A percentile compares a stretch with the other conserved stretches of the same genome.
Evolutionary conservation across 192 early-diverging fungal species (phyloP).

Genomic region (Backusella tarrabulga): DNA sequence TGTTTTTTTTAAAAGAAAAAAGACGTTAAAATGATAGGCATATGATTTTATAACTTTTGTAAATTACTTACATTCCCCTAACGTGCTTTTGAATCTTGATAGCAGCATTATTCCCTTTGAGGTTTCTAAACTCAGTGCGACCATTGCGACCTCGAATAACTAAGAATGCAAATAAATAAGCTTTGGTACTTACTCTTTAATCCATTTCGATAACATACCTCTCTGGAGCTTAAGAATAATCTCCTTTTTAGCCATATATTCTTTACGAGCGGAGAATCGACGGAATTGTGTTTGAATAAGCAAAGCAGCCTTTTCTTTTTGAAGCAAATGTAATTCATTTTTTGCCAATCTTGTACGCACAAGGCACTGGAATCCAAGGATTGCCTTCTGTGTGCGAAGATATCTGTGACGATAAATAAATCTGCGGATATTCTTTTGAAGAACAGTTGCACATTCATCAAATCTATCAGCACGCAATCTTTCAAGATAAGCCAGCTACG

Average conservation of each 20-base stretch:
- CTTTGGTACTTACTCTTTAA: neutral
- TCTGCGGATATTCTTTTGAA: slow-evolving; percentile 87
- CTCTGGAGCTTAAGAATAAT: slow-evolving; percentile 68
- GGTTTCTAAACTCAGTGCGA: slow-evolving; percentile 51
- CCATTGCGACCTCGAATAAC: slow-evolving; percentile 60
- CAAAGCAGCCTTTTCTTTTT: slow-evolving; percentile 68
- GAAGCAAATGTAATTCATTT: slow-evolving; percentile 47
- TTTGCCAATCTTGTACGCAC: slow-evolving; percentile 59
- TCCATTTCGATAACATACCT: slow-evolving; percentile 9
- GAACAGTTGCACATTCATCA: slow-evolving; percentile 76
- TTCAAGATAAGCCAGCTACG: slow-evolving; percentile 77
- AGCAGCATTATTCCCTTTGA: slow-evolving; percentile 68
- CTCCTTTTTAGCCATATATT: slow-evolving; percentile 37
- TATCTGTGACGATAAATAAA: slow-evolving; percentile 65
- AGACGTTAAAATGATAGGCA: neutral
- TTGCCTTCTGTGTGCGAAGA: slow-evolving; percentile 49
- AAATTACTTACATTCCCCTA: slow-evolving; percentile 52
- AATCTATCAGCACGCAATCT: slow-evolving; percentile 84
- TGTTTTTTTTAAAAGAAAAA: neutral
- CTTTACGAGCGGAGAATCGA: slow-evolving; percentile 56
- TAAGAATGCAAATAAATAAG: neutral
- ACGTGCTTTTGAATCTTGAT: slow-evolving; percentile 73
- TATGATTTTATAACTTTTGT: neutral
- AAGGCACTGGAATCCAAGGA: slow-evolving; percentile 65
- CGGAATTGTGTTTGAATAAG: slow-evolving; percentile 75